Evolutionary conservation across 1,284 basidiomycete species (phyloP).

Genomic region (Lignosus rhinocerotis): DNA sequence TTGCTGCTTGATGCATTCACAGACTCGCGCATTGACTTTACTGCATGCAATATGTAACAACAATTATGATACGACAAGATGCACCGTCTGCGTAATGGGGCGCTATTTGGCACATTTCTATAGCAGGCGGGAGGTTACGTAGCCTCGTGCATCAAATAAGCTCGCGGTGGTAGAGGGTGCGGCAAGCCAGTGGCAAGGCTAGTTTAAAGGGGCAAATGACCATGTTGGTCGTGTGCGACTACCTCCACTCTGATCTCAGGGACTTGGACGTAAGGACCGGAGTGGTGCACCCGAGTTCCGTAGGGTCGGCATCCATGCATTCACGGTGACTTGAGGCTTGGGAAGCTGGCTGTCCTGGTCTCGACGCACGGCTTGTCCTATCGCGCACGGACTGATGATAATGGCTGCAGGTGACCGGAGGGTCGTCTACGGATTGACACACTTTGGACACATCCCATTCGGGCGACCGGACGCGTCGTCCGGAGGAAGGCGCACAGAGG

Average conservation of each 20-base stretch:
- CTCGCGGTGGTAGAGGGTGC: too few relatives aligned
- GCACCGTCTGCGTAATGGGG: too few relatives aligned
- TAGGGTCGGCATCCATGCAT: neutral
- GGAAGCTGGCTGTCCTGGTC: neutral
- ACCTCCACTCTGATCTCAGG: neutral
- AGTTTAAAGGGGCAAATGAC: neutral
- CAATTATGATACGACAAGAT: too few relatives aligned
- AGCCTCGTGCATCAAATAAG: slow-evolving; percentile 14
- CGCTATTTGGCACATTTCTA: neutral
- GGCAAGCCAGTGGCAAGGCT: too few relatives aligned
- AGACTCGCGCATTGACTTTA: too few relatives aligned
- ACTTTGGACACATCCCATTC: slow-evolving; percentile 18
- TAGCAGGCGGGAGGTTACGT: slow-evolving; percentile 3
- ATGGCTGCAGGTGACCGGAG: slow-evolving; percentile 15
- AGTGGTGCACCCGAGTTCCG: neutral
- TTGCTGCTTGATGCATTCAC: slow-evolving; percentile 25
- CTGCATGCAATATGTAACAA: too few relatives aligned
- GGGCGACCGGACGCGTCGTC: slow-evolving; percentile 11
- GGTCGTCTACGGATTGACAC: slow-evolving; percentile 16
- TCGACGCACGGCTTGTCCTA: neutral
- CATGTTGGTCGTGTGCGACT: neutral
- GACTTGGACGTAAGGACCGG: slow-evolving; percentile 2
- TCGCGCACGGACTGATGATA: neutral
- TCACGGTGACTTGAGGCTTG: slow-evolving; percentile 1
- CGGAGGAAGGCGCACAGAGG: slow-evolving; percentile 5